Percentiles rank a stretch among this genome's conserved stretches.
These are phyloP conservation scores for Pseudozyma sp. DNA, from an alignment of 1,284 basidiomycete species.

Conservation along the genomic window DNA sequence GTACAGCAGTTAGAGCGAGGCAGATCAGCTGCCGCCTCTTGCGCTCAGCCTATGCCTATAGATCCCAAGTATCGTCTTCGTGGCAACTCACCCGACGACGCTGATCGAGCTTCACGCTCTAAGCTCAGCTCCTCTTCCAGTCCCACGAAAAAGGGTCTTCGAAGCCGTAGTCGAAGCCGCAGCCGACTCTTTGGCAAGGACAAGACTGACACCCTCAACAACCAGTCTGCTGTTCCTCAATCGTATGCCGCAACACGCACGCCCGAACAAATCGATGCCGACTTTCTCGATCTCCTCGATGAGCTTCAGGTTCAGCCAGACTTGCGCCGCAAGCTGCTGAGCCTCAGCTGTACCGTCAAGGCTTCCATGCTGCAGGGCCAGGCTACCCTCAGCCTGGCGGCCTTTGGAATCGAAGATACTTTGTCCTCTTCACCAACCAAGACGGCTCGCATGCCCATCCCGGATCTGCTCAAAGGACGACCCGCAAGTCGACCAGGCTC, in stretches of 20 bases:
- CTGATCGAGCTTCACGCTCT: slow-evolving; percentile 15
- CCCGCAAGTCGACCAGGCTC: slow-evolving; percentile 22
- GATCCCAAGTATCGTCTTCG: slow-evolving; percentile 50
- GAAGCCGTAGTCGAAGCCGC: slow-evolving; percentile 37
- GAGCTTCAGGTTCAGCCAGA: slow-evolving; percentile 78
- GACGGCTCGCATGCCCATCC: slow-evolving; percentile 41
- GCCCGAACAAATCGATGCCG: slow-evolving; percentile 52
- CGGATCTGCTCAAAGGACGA: slow-evolving; percentile 30
- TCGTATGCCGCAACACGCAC: slow-evolving; percentile 21
- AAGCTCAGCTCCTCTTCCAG: slow-evolving; percentile 37
- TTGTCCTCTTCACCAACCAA: slow-evolving; percentile 24
- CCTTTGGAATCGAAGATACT: slow-evolving; percentile 57
- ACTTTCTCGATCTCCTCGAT: slow-evolving; percentile 53
- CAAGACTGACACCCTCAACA: slow-evolving; percentile 37
- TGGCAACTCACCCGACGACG: slow-evolving; percentile 43
- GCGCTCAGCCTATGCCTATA: slow-evolving; percentile 24
- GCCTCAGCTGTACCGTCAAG: slow-evolving; percentile 84
- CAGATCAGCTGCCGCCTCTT: not conserved
- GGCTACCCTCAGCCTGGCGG: slow-evolving; percentile 74
- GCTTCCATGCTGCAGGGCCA: slow-evolving; percentile 90
- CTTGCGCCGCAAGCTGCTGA: slow-evolving; percentile 79
- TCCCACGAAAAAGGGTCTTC: slow-evolving; percentile 33
- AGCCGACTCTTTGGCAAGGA: slow-evolving; percentile 44
- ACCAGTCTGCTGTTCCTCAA: slow-evolving; percentile 6
- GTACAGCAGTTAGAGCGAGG: slow-evolving; percentile 8